Evolutionary conservation across 306 rosid species (phyloP), one percentile per base, ranked within the genome.

Genomic region (Quercus glauca): DNA sequence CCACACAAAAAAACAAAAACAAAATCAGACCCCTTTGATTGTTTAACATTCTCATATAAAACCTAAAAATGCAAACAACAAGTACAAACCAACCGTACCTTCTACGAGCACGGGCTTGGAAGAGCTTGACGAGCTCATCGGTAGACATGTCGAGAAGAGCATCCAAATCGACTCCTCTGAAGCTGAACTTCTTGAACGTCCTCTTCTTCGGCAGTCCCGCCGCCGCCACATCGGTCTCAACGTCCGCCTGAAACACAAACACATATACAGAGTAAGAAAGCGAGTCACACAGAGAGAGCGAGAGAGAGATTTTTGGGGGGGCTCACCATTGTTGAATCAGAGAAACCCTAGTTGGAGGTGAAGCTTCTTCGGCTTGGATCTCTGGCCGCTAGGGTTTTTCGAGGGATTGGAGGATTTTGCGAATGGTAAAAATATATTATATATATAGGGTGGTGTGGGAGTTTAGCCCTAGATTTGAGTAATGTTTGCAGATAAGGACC

Each of bases 111-210:
- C 98, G 83, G 5, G 98, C 94, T 53, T 78, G 71, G 90, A 93
- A 93, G 63, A 91, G 94, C 90, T 91, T 93, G 55, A 90, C 98
- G 17, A 93, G 93, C 64, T 93, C 97, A 21, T 93, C 97, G 0
- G 94, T 93, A 52, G 97, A 88, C 98, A 93, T 93, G 86, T 93
- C 97, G 19, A 93, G 97, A 25, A 93, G 94, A 5, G 98, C 93
- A 25, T 93, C 98, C 78, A 93, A 79, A 76, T 93, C 97, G 55
- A 93, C 97, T 11, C 98, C 98, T 21, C 92, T 85, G 91, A 93
- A 93, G 77, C 94, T 90, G 85, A 93, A 93, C 89, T 91, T 93
- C 93, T 93, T 93, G 81, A 93, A 93, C 9, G 94, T 93, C 58
- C 98, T 93, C 90, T 93, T 93, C 93, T 93, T 93, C 0, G 98